Conservation (phyloP, 208 protist species). For the Trichomonas gallinae region DNA sequence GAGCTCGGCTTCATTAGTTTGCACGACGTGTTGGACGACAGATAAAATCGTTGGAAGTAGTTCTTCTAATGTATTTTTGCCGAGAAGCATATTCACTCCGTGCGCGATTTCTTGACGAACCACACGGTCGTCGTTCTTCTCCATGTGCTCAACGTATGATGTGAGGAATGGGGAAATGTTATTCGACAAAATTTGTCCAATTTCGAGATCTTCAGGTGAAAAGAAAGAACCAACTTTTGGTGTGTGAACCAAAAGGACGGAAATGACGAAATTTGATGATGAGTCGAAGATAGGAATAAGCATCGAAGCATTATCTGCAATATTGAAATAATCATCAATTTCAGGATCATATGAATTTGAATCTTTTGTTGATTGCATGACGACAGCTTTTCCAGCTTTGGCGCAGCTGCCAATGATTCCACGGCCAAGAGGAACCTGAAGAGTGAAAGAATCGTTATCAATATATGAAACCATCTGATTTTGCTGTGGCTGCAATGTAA, state of each 20-base stretch:
- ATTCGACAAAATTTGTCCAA: neutral
- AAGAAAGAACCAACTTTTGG: neutral
- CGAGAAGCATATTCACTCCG: neutral
- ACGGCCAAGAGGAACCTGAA: neutral
- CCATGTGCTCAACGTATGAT: neutral
- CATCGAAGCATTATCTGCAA: neutral
- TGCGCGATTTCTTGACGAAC: neutral
- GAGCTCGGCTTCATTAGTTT: neutral
- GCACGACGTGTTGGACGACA: neutral
- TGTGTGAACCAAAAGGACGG: neutral
- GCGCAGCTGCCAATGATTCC: neutral
- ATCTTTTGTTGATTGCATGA: neutral
- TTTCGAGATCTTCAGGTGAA: neutral
- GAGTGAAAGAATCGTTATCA: neutral
- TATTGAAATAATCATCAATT: neutral
- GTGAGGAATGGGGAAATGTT: neutral
- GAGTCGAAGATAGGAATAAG: neutral
- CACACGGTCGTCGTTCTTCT: neutral
- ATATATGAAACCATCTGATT: neutral
- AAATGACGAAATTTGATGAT: neutral
- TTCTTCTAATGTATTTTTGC: neutral
- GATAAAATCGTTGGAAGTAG: neutral
- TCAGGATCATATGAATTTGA: neutral
- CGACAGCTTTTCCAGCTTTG: neutral
- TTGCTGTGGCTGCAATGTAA: neutral